Evolutionary conservation across 495 filamentous ascomycete genomes (phyloP).

Genomic region (Astrothelium macrocarpum): DNA sequence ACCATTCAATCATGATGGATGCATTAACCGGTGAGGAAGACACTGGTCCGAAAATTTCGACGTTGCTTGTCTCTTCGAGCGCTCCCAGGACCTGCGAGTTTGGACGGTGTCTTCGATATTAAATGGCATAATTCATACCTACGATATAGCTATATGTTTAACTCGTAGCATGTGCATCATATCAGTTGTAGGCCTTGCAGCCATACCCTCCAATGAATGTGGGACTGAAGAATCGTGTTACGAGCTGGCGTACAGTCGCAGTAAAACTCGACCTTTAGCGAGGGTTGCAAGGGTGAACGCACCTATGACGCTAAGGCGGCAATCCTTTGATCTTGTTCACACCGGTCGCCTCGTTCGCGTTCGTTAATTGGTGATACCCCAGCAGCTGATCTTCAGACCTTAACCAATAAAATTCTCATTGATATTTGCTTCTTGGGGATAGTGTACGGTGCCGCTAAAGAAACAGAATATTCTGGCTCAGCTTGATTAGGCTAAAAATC

Average conservation of each 20-base stretch:
- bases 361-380: not conserved
- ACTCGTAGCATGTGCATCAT: not conserved
- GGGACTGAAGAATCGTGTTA: not conserved
- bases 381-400: not conserved
- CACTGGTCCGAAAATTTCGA: not conserved
- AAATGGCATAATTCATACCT: not conserved
- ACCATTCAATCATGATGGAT: not conserved
- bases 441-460: not conserved
- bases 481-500: not conserved
- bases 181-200: not conserved
- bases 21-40: not conserved
- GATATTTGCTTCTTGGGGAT: not conserved
- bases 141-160: not conserved
- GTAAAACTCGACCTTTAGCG: not conserved
- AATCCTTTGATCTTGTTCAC: not conserved
- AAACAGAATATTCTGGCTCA: not conserved
- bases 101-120: not conserved
- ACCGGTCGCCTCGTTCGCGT: not conserved
- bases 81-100: not conserved
- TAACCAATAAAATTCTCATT: not conserved
- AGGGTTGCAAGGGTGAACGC: not conserved
- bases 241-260: not conserved
- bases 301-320: not conserved
- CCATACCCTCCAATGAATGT: not conserved
- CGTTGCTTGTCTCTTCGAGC: not conserved